Percentiles rank a stretch among this genome's conserved stretches.
These are phyloP conservation scores for Limonium bicolor DNA, from an alignment of 148 eudicot genomes.

Conservation along the genomic window DNA sequence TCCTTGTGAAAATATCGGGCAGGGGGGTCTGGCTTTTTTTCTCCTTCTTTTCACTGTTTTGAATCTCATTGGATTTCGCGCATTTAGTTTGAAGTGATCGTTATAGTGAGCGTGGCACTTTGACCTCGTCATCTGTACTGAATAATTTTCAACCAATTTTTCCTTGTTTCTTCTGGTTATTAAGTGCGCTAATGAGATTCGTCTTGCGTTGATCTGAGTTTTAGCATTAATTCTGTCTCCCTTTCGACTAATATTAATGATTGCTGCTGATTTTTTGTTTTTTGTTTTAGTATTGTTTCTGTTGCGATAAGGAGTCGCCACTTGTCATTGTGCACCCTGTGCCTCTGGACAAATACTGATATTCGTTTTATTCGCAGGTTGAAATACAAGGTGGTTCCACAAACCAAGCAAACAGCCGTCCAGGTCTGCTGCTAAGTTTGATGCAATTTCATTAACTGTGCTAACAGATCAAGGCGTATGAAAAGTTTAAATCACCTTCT, in stretches of 20 bases:
- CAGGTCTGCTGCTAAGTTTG: constrained; percentile 11
- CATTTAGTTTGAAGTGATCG: constrained; percentile 5
- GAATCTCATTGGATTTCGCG: constrained; percentile 12
- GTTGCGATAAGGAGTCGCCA: not conserved
- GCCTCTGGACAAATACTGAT: constrained; percentile 7
- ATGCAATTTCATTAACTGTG: too few relatives aligned
- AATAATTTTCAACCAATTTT: constrained; percentile 1
- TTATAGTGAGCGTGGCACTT: constrained; percentile 8
- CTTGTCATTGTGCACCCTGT: not conserved
- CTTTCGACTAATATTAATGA: constrained; percentile 6
- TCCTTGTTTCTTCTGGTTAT: too few relatives aligned
- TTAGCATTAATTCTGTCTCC: constrained; percentile 1
- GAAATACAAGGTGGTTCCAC: constrained; percentile 11
- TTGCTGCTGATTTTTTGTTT: constrained; percentile 9
- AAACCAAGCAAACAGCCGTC: constrained; percentile 9
- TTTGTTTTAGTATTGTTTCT: constrained; percentile 10
- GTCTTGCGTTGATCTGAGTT: too few relatives aligned
- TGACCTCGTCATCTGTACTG: constrained; percentile 5
- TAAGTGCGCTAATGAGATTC: too few relatives aligned
- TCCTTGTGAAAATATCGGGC: not conserved
- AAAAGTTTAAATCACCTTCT: not conserved
- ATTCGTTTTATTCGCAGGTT: constrained; percentile 16
- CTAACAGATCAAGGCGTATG: not conserved
- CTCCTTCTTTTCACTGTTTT: too few relatives aligned
- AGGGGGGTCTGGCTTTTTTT: too few relatives aligned